Base-by-base conservation (phyloP, 2,329 filamentous ascomycete genomes). In the Xylaria arbuscula region DNA sequence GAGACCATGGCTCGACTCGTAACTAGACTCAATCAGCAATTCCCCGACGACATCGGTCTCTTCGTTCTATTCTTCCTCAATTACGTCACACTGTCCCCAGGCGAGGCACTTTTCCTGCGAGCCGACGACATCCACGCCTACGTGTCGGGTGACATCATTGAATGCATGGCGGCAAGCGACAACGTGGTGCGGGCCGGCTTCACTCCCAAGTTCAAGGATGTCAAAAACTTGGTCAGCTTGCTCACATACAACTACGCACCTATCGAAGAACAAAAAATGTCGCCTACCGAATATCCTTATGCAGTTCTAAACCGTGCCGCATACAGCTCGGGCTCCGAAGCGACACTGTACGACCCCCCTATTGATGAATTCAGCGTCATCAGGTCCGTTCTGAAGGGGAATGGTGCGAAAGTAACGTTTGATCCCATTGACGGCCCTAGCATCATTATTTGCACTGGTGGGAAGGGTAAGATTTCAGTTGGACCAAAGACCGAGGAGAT, bases 81-180 rank as follows among this genome's bases (percentile, higher is more conserved):
- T 85, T 97, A 93, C 77, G 93, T 99, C 77, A 92, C 90, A 73
- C 88, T 99, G 15, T 84, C 92, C 58, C 89, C 94, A 0, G 96
- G 96, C 61, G 95, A 99, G 82, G 96, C 95, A 9, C 92, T 99
- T 85, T 99, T 98, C 83, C 86, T 99, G 42, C 93, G 93, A 76
- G 96, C 96, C 7, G 95, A 99, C 77, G 96, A 98, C 77, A 98
- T 98, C 75, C 96, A 99, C 80, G 96, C 96, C 57, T 99, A 99
- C 80, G 83, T 97, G 51, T 93, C 91, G 2, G 93, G 93, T 68
- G 95, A 99, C 77, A 97, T 99, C 74, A 94, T 99, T 79, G 96
- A 99, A 82, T 99, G 96, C 85, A 99, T 99, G 96, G 96, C 96
- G 0, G 92, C 93, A 9, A 97, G 93, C n/a, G 96, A 99, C 86